These are phyloP conservation scores for Lippia alba DNA, from an alignment of 305 asterid species.

Conservation along the genomic window DNA sequence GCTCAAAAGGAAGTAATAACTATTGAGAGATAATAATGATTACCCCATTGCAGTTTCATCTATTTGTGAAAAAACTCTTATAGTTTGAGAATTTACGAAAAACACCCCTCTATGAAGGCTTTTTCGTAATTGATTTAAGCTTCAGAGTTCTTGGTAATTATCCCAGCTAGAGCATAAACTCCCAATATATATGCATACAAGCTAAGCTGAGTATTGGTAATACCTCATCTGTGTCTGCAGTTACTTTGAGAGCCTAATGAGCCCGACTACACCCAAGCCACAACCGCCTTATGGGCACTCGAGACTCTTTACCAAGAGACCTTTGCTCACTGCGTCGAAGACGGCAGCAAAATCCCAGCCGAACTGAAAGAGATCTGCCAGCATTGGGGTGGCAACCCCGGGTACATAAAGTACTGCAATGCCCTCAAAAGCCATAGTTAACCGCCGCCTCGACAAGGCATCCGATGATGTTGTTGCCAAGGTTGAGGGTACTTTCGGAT, in stretches of 20 bases:
- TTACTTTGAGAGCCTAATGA: constrained; percentile 60
- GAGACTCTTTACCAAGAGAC: constrained; percentile 83
- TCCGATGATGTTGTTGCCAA: constrained; percentile 49
- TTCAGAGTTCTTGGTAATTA: background rate
- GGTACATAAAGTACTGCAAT: constrained; percentile 57
- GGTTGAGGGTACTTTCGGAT: constrained; percentile 59
- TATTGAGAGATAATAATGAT: no score
- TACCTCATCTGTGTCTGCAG: constrained; percentile 36
- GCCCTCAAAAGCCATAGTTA: constrained; percentile 58
- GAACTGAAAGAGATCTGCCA: constrained; percentile 74
- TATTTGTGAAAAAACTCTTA: no score
- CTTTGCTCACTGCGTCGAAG: constrained; percentile 80
- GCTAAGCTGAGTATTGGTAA: background rate
- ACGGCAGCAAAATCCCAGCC: constrained; percentile 57
- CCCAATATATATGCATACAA: background rate
- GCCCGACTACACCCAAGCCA: constrained; percentile 61
- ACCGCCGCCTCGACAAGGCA: constrained; percentile 56
- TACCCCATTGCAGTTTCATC: no score
- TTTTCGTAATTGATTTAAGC: no score
- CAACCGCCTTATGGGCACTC: constrained; percentile 79
- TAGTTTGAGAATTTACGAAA: no score
- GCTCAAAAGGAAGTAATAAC: no score
- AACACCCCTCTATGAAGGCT: no score
- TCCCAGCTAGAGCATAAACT: background rate
- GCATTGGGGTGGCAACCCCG: constrained; percentile 68